Base-by-base conservation (phyloP, 1,284 basidiomycete genomes). In the Ceratobasidium sp. region DNA sequence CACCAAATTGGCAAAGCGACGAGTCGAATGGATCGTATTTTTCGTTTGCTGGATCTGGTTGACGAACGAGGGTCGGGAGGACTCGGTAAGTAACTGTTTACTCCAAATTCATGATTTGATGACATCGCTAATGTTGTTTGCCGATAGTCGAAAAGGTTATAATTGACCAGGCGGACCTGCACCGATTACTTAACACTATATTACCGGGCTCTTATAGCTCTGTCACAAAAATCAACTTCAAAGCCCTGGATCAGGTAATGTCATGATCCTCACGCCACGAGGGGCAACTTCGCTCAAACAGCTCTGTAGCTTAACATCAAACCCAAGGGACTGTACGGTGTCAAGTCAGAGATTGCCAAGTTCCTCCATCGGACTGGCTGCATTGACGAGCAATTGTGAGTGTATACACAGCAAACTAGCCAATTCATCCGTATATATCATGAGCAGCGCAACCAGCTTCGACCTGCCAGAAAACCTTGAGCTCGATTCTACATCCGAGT, bases 271-370 rank as follows among this genome's bases (percentile, higher is more conserved):
- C 44, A 33, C 23, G 20, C 3, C 46, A 52, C 41, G 8, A 33
- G 14, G 27, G 50, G 38, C 50, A 18, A 33, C 27, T 1, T 20
- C 33, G 20, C 48, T 68, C 23, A 68, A 27, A 20, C 30, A 35
- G 30, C 16, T 33, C 7, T 20, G 16, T 78, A 82, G 3, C 79
- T 86, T 16, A 60, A 78, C 8, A 81, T 90, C 65, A 87, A 87
- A 77, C 88, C 88, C 4, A 80, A 90, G 0, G 90, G 90, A 0
- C 77, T 91, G 1, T 91, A 90, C 73, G 90, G 90, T 0, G 88
- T 87, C 81, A 87, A 87, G 80, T 80, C 83, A 0, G 85, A 88
- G 77, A 88, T 92, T 12, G 84, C 87, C 6, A 81, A 84, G 14
- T 87, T 89, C 77, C 80, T 91, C 30, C 74, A 55, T 18, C 41